Base-by-base conservation (phyloP, 306 rosid species). In the Vigna hirtella region DNA sequence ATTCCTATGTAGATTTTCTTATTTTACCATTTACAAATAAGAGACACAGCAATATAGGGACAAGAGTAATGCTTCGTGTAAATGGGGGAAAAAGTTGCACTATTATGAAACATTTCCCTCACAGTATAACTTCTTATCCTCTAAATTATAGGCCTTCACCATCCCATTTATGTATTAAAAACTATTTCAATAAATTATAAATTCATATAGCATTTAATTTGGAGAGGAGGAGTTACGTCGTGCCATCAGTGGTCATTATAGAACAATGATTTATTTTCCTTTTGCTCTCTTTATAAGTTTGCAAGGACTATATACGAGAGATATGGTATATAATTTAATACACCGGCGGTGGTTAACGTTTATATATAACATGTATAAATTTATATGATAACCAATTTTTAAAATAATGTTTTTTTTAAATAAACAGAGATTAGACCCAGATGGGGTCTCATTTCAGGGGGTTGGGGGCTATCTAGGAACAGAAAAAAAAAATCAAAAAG, bases 341-440 rank as follows among this genome's bases (percentile, higher is more conserved):
- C 58, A 74, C 73, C 12, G 73, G 34, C 89, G 81, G 89, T 74
- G 83, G 83, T 77, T 80, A 74, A 75, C 65, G 34, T 49, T 64
- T 47, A 64, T 16, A 62, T 64, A 65, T 11, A 26, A 26, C 3
- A 28, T 28, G 3, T 28, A 28, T 28, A 28, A 3, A 28, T 17
- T 42, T 61, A 47, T 38, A 26, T 34, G 57, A 34, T 36, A 7
- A 14, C 6, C 12, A 12, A 32, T 30, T 62, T 15, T 42, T 51
- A 18, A 34, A 47, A 30, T 0, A 58, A 12, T 11, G 1, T 4
- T 20, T 55, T 22, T 22, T 9, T 49, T n/a, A 16, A 18, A 40
- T 11, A 56, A 9, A 40, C 9, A 57, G 9, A 42, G 66, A 58
- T 62, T 70, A 73, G 71, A 83, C 42, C 36, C 61, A 51, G 49